phyloP scores from a whole-genome alignment of 202 grass and related monocot species.

The Setaria italica region DNA sequence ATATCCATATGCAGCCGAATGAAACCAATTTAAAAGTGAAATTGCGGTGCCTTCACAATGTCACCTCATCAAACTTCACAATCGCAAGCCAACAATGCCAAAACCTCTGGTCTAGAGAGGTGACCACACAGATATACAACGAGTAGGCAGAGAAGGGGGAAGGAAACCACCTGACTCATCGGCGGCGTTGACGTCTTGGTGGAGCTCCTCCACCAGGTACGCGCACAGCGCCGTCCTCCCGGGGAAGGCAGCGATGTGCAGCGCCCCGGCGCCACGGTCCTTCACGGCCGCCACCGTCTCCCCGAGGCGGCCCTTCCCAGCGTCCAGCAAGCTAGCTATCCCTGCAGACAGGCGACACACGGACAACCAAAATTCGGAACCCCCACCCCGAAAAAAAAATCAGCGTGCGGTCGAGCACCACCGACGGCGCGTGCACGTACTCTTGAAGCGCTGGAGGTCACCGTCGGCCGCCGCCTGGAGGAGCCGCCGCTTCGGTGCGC shows the following conservation, averaged over 20 bases:
- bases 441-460: conserved; percentile 20
- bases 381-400: neutral
- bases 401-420: neutral
- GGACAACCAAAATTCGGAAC: neutral
- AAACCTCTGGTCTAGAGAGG: neutral
- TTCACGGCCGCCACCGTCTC: conserved; percentile 8
- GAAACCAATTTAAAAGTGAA: neutral
- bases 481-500: neutral
- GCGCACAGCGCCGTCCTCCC: conserved; percentile 1
- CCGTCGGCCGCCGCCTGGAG: conserved; percentile 27
- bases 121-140: neutral
- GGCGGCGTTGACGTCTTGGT: neutral
- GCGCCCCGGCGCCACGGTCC: conserved; percentile 15
- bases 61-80: neutral
- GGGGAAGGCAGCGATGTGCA: conserved; percentile 14
- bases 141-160: neutral
- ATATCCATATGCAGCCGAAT: neutral
- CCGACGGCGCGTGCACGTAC: neutral
- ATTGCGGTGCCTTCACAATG: neutral
- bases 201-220: conserved; percentile 32
- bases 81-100: neutral
- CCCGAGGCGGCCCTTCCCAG: conserved; percentile 9
- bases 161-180: neutral
- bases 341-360: neutral
- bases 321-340: conserved; percentile 1